A percentile compares a stretch with the other conserved stretches of the same genome.
These are phyloP conservation scores for Saturnispora gosingensis DNA, from an alignment of 805 yeast species.

Conservation along the genomic window DNA sequence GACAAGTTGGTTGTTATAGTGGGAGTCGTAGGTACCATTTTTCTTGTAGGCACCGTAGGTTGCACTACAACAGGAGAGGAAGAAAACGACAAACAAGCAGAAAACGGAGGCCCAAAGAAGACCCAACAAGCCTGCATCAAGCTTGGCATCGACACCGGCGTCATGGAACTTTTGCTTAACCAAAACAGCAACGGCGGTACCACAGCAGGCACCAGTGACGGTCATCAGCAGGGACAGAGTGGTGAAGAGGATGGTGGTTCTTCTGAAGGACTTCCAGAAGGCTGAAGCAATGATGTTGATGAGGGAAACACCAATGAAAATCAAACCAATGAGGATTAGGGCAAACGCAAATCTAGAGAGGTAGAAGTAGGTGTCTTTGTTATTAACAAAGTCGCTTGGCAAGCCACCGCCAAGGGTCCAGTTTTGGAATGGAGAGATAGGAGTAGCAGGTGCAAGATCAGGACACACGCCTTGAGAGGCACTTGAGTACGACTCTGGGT, in stretches of 20 bases:
- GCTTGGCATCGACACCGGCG: constrained; percentile 33
- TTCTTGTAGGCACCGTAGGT: constrained; percentile 41
- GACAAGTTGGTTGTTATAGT: not conserved
- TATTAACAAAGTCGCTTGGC: constrained; percentile 43
- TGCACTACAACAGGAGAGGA: constrained; percentile 43
- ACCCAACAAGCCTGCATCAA: constrained; percentile 54
- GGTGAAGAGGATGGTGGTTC: constrained; percentile 43
- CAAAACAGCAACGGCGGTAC: constrained; percentile 71
- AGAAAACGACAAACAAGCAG: constrained; percentile 38
- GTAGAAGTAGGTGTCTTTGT: constrained; percentile 53
- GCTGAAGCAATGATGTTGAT: constrained; percentile 45
- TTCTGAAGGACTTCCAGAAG: constrained; percentile 47
- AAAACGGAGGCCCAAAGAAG: constrained; percentile 65
- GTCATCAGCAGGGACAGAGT: constrained; percentile 43
- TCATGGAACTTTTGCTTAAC: constrained; percentile 60
- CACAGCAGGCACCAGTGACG: constrained; percentile 56
- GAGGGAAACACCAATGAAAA: constrained; percentile 55
- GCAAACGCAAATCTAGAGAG: constrained; percentile 60
- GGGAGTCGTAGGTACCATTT: constrained; percentile 29
- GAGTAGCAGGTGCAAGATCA: constrained; percentile 53
- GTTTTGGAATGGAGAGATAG: constrained; percentile 69
- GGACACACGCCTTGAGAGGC: constrained; percentile 28
- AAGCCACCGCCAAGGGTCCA: constrained; percentile 43
- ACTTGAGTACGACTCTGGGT: constrained; percentile 23
- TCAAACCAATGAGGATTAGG: constrained; percentile 48